These are phyloP conservation scores for Collybia sordida DNA, from an alignment of 768 basidiomycete species.

Conservation along the genomic window DNA sequence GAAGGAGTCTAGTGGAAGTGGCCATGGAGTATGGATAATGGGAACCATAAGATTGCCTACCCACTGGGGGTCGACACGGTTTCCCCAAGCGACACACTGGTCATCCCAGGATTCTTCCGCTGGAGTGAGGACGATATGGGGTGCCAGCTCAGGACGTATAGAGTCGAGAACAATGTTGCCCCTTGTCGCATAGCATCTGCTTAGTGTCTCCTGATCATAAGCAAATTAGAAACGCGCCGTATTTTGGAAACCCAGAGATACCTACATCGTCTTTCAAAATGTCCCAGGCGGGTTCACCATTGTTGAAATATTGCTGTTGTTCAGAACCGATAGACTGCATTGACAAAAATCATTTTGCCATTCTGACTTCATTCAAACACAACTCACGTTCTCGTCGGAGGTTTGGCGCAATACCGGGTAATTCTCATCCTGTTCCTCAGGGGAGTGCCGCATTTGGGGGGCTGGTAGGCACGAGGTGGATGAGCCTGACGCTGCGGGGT, in stretches of 20 bases:
- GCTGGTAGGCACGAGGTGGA: constrained; percentile 10
- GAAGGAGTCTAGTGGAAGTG: not conserved
- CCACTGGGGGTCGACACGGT: constrained; percentile 36
- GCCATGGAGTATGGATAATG: constrained; percentile 15
- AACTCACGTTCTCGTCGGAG: constrained; percentile 6
- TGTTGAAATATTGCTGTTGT: not conserved
- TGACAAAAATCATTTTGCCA: not conserved
- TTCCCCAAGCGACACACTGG: constrained; percentile 30
- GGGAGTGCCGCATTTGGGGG: constrained; percentile 10
- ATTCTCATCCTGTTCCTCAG: not conserved
- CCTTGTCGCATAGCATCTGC: constrained; percentile 20
- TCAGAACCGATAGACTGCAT: constrained; percentile 1
- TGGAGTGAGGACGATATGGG: constrained; percentile 56
- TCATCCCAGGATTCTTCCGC: constrained; percentile 37
- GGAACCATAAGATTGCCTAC: constrained; percentile 33
- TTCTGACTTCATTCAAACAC: not conserved
- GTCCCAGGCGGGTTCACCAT: constrained; percentile 10
- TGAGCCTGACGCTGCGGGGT: constrained; percentile 1
- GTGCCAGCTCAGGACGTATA: constrained; percentile 32
- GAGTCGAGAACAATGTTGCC: constrained; percentile 48
- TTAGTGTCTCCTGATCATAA: constrained; percentile 23
- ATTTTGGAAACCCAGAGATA: not conserved
- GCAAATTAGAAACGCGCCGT: not conserved
- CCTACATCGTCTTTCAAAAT: constrained; percentile 13
- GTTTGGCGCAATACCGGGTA: constrained; percentile 6